Evolutionary conservation across 371 early-diverging fungal genomes (phyloP).

Genomic region (Syncephalastrum racemosum): DNA sequence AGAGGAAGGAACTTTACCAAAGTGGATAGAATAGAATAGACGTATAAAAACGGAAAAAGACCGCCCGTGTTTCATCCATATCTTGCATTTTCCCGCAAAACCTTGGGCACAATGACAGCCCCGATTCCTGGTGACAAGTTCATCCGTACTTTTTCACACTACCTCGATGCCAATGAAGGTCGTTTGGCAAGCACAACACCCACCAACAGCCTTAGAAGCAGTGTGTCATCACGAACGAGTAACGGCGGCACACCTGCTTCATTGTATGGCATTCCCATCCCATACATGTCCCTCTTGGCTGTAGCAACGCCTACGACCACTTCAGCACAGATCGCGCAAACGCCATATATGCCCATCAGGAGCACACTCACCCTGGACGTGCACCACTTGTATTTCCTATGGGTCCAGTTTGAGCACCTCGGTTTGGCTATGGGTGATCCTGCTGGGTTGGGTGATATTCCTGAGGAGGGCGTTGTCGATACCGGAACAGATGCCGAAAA

Average conservation of each 20-base stretch:
- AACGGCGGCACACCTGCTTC: constrained; percentile 27
- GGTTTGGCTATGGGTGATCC: constrained; percentile 58
- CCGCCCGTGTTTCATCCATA: too few relatives aligned
- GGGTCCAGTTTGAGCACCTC: constrained; percentile 59
- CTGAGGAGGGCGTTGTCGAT: constrained; percentile 31
- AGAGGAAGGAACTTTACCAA: too few relatives aligned
- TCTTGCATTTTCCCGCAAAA: too few relatives aligned
- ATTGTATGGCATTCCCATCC: constrained; percentile 27
- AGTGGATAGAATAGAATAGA: too few relatives aligned
- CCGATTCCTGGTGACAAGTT: constrained; percentile 55
- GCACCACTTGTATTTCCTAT: constrained; percentile 58
- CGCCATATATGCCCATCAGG: constrained; percentile 37
- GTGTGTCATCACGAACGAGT: constrained; percentile 20
- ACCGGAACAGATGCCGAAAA: constrained; percentile 30
- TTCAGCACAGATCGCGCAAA: constrained; percentile 24
- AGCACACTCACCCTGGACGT: constrained; percentile 56
- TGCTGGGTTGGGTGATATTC: constrained; percentile 25
- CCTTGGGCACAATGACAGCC: constrained; percentile 24
- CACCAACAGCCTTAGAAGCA: constrained; percentile 13
- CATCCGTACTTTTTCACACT: constrained; percentile 59
- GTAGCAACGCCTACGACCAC: constrained; percentile 40
- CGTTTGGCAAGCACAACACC: constrained; percentile 22
- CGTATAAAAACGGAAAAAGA: too few relatives aligned
- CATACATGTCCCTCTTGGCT: constrained; percentile 48
- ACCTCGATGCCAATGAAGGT: constrained; percentile 56